Conservation (phyloP, 805 yeast species). For the Candida hispaniensis region DNA sequence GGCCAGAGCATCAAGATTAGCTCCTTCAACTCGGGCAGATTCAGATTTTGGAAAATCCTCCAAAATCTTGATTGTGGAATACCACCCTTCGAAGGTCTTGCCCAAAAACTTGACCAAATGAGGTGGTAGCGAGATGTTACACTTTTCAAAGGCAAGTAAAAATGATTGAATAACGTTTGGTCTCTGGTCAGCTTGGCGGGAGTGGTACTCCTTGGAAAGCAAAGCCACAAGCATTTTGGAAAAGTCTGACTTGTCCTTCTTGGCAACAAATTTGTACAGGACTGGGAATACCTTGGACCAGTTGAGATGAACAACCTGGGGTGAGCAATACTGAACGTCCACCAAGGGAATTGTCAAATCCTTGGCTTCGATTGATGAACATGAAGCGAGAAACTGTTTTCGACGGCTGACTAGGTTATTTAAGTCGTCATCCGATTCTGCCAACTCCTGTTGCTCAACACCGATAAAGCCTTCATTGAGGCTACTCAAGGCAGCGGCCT, state of each 20-base stretch:
- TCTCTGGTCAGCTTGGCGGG: conserved; percentile 75
- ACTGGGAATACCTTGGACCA: conserved; percentile 82
- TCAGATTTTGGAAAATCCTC: conserved; percentile 59
- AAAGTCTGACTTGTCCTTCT: conserved; percentile 73
- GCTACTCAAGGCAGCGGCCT: conserved; percentile 27
- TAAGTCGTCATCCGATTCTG: conserved; percentile 25
- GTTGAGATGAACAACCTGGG: conserved; percentile 65
- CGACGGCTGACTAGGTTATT: conserved; percentile 26
- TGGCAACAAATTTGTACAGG: conserved; percentile 61
- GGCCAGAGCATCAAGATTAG: conserved; percentile 79
- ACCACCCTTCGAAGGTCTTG: conserved; percentile 81
- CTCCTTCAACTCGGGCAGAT: conserved; percentile 65
- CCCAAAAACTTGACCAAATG: conserved; percentile 85
- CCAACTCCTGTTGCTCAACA: conserved; percentile 18
- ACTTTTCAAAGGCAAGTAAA: conserved; percentile 61
- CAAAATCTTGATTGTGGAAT: conserved; percentile 71
- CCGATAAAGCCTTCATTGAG: conserved; percentile 23
- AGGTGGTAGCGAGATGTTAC: conserved; percentile 75
- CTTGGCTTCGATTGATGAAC: conserved; percentile 39
- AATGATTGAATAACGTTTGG: conserved; percentile 82
- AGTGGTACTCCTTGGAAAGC: conserved; percentile 82
- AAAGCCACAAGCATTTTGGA: conserved; percentile 69
- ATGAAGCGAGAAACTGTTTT: conserved; percentile 28
- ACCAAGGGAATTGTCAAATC: conserved; percentile 61
- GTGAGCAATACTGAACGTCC: conserved; percentile 72